phyloP scores from a whole-genome alignment of 2,329 filamentous ascomycete genomes.

The Colletotrichum godetiae region DNA sequence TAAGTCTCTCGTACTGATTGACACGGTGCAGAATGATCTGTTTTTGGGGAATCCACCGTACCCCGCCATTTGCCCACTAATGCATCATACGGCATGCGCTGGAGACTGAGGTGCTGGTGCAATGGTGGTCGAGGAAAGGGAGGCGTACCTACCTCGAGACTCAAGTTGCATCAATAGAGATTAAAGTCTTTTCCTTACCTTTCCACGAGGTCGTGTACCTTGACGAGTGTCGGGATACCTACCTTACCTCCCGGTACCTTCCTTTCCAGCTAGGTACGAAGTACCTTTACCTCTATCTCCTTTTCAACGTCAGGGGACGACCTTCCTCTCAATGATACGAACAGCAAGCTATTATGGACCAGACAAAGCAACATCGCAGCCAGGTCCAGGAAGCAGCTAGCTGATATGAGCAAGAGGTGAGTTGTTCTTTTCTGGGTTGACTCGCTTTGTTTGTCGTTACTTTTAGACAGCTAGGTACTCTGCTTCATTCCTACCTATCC shows the following conservation, averaged over 20 bases:
- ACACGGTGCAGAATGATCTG: conserved; percentile 5
- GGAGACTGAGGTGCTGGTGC: background rate
- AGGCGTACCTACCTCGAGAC: too few relatives aligned
- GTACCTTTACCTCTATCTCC: background rate
- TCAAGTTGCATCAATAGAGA: background rate
- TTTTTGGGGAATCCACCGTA: conserved; percentile 19
- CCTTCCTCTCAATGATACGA: conserved; percentile 21
- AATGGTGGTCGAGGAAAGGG: background rate
- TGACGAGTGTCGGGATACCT: background rate
- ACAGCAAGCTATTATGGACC: conserved; percentile 6
- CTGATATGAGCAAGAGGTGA: conserved; percentile 14
- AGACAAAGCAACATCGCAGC: conserved; percentile 11
- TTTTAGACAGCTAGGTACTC: background rate
- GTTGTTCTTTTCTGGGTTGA: conserved; percentile 18
- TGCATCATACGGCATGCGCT: conserved; percentile 29
- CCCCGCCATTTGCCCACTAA: conserved; percentile 33
- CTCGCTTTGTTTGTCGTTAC: conserved; percentile 6
- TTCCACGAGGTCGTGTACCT: background rate
- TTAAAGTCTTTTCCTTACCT: background rate
- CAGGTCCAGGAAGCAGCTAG: conserved; percentile 1
- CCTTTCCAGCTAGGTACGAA: too few relatives aligned
- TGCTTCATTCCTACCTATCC: background rate
- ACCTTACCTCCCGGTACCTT: background rate
- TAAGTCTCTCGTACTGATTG: background rate
- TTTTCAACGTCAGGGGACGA: conserved; percentile 19